Base-by-base conservation (phyloP, 1,284 basidiomycete species). In the Volvariella surrecta region DNA sequence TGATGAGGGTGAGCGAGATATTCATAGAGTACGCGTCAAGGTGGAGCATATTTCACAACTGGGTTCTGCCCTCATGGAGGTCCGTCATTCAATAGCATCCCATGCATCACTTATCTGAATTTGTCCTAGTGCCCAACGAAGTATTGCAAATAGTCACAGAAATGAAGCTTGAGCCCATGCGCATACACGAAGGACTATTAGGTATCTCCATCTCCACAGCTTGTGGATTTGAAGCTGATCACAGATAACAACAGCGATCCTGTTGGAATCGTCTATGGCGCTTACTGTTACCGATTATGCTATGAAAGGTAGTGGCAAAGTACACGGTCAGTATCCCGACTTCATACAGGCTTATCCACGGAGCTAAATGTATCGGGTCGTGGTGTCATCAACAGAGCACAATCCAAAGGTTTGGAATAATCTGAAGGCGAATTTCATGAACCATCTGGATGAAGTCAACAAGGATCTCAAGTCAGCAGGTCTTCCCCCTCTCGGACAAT, bases 191-290 rank as follows among this genome's bases (percentile, higher is more conserved):
- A 48, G 74, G 69, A 15, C 71, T 71, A 1, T 67, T 79, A n/a
- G 70, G 76, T 76, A 48, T 20, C 66, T 17, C 37, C 8, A 16
- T 21, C 24, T 42, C 13, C 13, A 15, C 30, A 32, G 21, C 17
- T 9, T 42, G 15, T 6, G 17, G 18, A 13, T 20, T 28, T 21
- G 9, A 28, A 7, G 6, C 15, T 37, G 4, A 16, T 46, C 11
- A 21, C 19, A 17, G n/a, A n/a, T 15, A 39, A 3, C 40, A 39
- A 10, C 20, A 78, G 79, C 70, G 9, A 76, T 79, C 58, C 79
- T 82, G 77, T 76, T 82, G 48, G 79, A 81, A 56, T 71, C 76
- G 2, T 74, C 71, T 50, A 71, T 78, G 67, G 71, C 73, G 59
- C 69, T 79, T 48, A 76, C 74, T 0, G 62, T 82, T 32, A 78